Evolutionary conservation across 306 rosid species (phyloP).

Genomic region (Cucumis melo): DNA sequence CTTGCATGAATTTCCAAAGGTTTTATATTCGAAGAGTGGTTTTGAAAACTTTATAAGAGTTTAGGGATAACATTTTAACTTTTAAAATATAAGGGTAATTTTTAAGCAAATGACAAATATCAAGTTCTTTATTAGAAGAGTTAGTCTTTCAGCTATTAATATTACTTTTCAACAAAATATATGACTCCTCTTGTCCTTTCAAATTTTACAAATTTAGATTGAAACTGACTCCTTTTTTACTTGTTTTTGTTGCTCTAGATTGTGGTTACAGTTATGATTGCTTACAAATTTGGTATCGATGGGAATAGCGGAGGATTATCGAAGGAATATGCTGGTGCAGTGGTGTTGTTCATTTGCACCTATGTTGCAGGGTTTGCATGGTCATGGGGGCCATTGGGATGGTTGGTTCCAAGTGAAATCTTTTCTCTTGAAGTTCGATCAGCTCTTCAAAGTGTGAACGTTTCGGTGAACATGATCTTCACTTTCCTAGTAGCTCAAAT

Average conservation of each 20-base stretch:
- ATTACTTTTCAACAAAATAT: too few relatives aligned
- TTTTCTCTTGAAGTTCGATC: constrained; percentile 54
- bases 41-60: too few relatives aligned
- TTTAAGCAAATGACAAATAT: too few relatives aligned
- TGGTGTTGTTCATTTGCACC: constrained; percentile 38
- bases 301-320: constrained; percentile 46
- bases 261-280: constrained; percentile 40
- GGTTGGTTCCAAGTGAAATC: constrained; percentile 77
- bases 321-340: constrained; percentile 23
- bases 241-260: constrained; percentile 16
- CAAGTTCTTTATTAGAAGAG: too few relatives aligned
- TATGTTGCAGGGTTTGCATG: constrained; percentile 56
- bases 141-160: too few relatives aligned
- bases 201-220: too few relatives aligned
- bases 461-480: constrained; percentile 52
- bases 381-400: constrained; percentile 87
- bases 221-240: not conserved
- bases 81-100: too few relatives aligned
- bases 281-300: constrained; percentile 34
- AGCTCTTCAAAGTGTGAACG: constrained; percentile 46
- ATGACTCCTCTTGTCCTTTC: too few relatives aligned
- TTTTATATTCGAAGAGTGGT: too few relatives aligned
- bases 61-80: too few relatives aligned
- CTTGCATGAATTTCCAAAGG: too few relatives aligned
- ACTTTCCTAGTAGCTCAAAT: constrained; percentile 51